Percentiles rank a stretch among this genome's conserved stretches.
These are phyloP conservation scores for Pythium scleroteichum DNA, from an alignment of 352 stramenopile species.

Conservation along the genomic window DNA sequence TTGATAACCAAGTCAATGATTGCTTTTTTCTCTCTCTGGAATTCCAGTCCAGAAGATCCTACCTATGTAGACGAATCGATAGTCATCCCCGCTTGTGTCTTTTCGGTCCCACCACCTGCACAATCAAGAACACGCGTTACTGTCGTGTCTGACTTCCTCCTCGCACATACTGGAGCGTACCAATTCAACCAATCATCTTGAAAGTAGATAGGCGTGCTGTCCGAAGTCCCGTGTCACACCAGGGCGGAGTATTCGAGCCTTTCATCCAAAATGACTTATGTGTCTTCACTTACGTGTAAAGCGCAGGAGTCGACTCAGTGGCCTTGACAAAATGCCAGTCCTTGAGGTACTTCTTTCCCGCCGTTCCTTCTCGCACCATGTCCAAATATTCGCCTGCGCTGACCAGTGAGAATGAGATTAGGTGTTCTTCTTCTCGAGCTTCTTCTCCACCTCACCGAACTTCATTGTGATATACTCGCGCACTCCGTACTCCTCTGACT, in stretches of 20 bases:
- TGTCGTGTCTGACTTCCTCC: neutral
- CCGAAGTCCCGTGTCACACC: slow-evolving; percentile 26
- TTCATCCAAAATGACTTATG: neutral
- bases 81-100: slow-evolving; percentile 76
- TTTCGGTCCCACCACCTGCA: slow-evolving; percentile 80
- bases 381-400: slow-evolving; percentile 63
- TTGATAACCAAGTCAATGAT: neutral
- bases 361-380: slow-evolving; percentile 41
- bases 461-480: slow-evolving; percentile 60
- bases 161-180: slow-evolving; percentile 30
- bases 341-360: slow-evolving; percentile 77
- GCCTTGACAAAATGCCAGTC: slow-evolving; percentile 85
- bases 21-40: neutral
- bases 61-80: slow-evolving; percentile 97
- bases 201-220: slow-evolving; percentile 85
- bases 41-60: neutral
- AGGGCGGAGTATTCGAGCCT: slow-evolving; percentile 25
- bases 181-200: slow-evolving; percentile 92
- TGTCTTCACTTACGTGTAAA: slow-evolving; percentile 55
- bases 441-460: slow-evolving; percentile 47
- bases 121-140: neutral
- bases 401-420: neutral
- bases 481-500: slow-evolving; percentile 56
- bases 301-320: slow-evolving; percentile 36
- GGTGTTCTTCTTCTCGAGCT: too few relatives aligned